These are phyloP conservation scores for Auxenochlorella pyrenoidosa DNA, from an alignment of 139 green algal species.

Conservation along the genomic window DNA sequence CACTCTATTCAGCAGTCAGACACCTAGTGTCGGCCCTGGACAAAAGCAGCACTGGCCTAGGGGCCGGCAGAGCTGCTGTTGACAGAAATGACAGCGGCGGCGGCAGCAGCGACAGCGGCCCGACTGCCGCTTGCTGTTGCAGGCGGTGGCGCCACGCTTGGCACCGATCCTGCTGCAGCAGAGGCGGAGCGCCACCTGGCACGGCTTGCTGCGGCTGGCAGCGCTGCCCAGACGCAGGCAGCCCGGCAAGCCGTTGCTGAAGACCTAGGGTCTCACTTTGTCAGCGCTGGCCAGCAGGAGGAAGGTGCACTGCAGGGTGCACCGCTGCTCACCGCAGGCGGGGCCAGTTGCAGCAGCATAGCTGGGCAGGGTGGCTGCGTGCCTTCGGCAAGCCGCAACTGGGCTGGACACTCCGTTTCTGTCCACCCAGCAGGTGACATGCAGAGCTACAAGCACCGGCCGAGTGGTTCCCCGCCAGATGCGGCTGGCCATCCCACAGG, in stretches of 20 bases:
- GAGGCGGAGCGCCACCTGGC: neutral
- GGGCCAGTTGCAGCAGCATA: neutral
- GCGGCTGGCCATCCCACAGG: neutral
- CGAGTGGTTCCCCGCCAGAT: neutral
- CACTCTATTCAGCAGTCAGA: neutral
- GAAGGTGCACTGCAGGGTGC: no score
- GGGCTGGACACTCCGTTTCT: neutral
- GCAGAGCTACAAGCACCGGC: neutral
- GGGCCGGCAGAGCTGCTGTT: neutral
- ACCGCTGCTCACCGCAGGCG: no score
- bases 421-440: neutral
- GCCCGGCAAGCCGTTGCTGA: neutral
- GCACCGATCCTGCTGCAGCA: no score
- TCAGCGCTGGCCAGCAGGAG: neutral
- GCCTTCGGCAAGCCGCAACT: no score
- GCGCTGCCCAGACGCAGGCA: neutral
- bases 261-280: neutral
- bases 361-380: neutral
- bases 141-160: no score
- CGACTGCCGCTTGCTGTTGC: no score
- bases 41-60: no score
- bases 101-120: no score
- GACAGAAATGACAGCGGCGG: no score
- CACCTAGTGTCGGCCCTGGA: no score
- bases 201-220: neutral